Base-by-base conservation (phyloP, 1,284 basidiomycete genomes). In the Rhodotorula sp. region DNA sequence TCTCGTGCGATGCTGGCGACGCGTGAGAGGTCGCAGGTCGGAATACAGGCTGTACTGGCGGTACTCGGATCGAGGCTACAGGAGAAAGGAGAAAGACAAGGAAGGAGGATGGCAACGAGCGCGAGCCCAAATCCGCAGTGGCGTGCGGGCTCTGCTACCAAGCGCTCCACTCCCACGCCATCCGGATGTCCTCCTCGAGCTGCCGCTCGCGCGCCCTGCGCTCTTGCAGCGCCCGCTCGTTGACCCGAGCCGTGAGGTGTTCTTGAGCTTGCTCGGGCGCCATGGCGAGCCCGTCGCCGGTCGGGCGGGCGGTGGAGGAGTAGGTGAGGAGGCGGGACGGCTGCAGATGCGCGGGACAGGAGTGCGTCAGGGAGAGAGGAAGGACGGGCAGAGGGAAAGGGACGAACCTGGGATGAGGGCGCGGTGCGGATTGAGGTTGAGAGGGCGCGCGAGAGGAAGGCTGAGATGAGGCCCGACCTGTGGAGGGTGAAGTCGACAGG, bases 391-490 rank as follows among this genome's bases (percentile, higher is more conserved):
- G 55, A 44, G 19, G 34, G 46, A 7, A 10, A 27, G 27, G 19
- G 42, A 46, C 64, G 49, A 13, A 66, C 64, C 49, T 49, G 60
- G 23, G 41, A 21, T 16, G 34, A 27, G 14, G 58, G 10, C 8
- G 14, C 41, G 17, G 14, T 14, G 56, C 34, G 54, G 14, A 27
- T 42, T n/a, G 61, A 44, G 4, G 46, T 5, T 7, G 49, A 58
- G 42, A 66, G 34, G 1, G 57, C 50, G 44, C 64, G 64, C 0
- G 64, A 44, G 50, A 66, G 55, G 57, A 66, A 10, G 7, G 64
- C 56, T 19, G 64, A 44, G n/a, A 59, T 17, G 42, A 66, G 49
- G 19, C 8, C 23, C 17, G 64, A 59, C 64, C 56, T 66, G 46
- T 7, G n/a, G 12, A 7, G 10, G 8, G 1, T 34, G 34, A 34